A percentile compares a stretch with the other conserved stretches of the same genome.
phyloP scores from a whole-genome alignment of 139 green algal genomes.

The Limnomonas spitsbergensis region DNA sequence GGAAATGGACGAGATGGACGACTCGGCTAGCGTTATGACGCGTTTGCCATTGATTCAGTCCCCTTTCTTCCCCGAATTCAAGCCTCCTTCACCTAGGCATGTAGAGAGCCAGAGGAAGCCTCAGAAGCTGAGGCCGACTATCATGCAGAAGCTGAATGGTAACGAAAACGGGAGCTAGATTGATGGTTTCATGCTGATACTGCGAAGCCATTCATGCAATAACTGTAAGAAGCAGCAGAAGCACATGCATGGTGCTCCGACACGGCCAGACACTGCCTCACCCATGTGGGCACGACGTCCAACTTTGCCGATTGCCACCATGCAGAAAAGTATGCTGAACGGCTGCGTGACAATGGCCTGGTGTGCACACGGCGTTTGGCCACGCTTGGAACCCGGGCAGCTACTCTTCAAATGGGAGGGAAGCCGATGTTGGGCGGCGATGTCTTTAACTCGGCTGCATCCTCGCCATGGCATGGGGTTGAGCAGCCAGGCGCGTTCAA shows the following conservation, averaged over 20 bases:
- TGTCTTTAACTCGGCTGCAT: background rate
- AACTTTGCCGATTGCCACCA: background rate
- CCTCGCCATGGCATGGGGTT: background rate
- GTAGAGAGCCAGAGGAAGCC: background rate
- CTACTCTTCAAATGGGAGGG: background rate
- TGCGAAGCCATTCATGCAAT: no score
- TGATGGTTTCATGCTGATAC: no score
- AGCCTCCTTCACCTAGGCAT: no score
- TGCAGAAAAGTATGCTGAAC: slow-evolving; percentile 1
- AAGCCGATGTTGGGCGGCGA: background rate
- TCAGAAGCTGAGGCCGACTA: background rate
- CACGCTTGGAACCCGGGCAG: background rate
- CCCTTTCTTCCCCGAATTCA: no score
- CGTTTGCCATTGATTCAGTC: no score
- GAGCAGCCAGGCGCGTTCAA: background rate
- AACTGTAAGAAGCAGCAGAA: no score
- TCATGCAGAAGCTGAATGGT: slow-evolving; percentile 2
- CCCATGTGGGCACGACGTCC: background rate
- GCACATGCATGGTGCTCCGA: no score
- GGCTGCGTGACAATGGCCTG: background rate
- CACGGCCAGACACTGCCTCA: background rate
- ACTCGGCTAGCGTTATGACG: no score
- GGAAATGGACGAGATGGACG: no score
- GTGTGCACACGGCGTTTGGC: background rate
- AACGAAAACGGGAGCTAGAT: background rate